phyloP scores from a whole-genome alignment of 805 yeast genomes.

The Tetrapisispora nanseiensis region DNA sequence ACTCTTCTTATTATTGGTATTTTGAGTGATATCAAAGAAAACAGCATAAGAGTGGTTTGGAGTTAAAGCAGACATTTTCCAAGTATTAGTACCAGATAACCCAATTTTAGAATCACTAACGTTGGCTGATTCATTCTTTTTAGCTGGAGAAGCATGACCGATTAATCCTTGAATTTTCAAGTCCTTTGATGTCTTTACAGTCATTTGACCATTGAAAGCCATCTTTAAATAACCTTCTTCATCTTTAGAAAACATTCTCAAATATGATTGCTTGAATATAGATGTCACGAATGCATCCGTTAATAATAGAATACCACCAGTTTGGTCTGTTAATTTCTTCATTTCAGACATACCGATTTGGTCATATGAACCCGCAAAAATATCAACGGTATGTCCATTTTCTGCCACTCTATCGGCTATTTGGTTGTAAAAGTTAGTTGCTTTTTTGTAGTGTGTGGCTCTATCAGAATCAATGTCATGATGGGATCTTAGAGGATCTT shows the following conservation, averaged over 20 bases:
- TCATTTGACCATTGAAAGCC: conserved; percentile 85
- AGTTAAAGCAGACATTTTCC: conserved; percentile 75
- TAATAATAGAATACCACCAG: conserved; percentile 84
- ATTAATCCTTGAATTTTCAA: conserved; percentile 85
- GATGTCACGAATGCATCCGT: conserved; percentile 93
- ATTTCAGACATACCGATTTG: conserved; percentile 92
- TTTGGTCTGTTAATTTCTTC: conserved; percentile 73
- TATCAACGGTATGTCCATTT: conserved; percentile 74
- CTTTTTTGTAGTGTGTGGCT: conserved; percentile 81
- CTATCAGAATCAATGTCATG: conserved; percentile 88
- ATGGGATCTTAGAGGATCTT: conserved; percentile 96
- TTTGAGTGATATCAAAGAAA: conserved; percentile 68
- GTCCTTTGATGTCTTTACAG: conserved; percentile 79
- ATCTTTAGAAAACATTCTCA: conserved; percentile 80
- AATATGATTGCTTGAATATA: conserved; percentile 84
- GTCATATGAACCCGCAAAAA: conserved; percentile 92
- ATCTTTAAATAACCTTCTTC: conserved; percentile 75
- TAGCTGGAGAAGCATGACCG: conserved; percentile 80
- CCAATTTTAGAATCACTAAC: conserved; percentile 93
- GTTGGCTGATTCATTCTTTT: conserved; percentile 43
- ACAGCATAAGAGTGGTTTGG: conserved; percentile 85
- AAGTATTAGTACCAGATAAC: conserved; percentile 82
- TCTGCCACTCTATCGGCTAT: conserved; percentile 62
- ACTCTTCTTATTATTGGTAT: conserved; percentile 28
- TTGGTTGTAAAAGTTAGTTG: conserved; percentile 68